Conservation (phyloP, 192 early-diverging fungal species). For the Coemansia sp. region DNA sequence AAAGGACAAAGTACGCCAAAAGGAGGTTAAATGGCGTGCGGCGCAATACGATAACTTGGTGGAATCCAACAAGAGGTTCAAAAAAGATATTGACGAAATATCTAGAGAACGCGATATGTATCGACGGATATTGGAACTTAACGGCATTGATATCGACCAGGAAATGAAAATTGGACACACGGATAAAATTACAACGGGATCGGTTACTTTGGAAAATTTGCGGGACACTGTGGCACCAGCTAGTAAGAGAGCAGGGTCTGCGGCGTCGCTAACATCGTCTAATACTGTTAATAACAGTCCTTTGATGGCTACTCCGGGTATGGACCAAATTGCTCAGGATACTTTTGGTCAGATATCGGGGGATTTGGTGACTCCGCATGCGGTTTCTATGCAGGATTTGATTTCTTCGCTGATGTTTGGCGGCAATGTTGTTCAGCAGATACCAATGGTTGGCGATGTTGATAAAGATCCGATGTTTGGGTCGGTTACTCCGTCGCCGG, state of each 20-base stretch:
- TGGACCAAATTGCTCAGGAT: constrained; percentile 53
- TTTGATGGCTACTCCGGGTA: constrained; percentile 13
- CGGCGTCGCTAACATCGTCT: background rate
- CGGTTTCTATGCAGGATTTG: constrained; percentile 25
- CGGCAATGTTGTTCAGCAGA: constrained; percentile 35
- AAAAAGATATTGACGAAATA: constrained; percentile 44
- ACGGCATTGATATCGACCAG: constrained; percentile 32
- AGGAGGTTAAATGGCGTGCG: constrained; percentile 56
- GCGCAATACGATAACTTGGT: constrained; percentile 55
- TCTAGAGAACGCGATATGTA: constrained; percentile 49
- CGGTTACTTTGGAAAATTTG: background rate
- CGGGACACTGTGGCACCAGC: background rate
- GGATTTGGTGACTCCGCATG: background rate
- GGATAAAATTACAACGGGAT: background rate
- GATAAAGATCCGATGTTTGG: constrained; percentile 47
- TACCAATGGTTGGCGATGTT: constrained; percentile 41
- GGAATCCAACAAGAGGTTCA: constrained; percentile 52
- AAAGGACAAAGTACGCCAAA: constrained; percentile 59
- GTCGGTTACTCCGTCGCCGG: background rate
- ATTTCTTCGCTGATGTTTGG: constrained; percentile 19
- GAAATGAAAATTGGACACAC: background rate
- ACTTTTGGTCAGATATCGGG: constrained; percentile 25
- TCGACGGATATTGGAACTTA: constrained; percentile 35
- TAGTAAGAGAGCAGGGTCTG: background rate
- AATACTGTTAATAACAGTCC: constrained; percentile 24